A percentile compares a stretch with the other conserved stretches of the same genome.
Evolutionary conservation across 768 basidiomycete species (phyloP).

Genomic region (Coprinopsis cinerea): DNA sequence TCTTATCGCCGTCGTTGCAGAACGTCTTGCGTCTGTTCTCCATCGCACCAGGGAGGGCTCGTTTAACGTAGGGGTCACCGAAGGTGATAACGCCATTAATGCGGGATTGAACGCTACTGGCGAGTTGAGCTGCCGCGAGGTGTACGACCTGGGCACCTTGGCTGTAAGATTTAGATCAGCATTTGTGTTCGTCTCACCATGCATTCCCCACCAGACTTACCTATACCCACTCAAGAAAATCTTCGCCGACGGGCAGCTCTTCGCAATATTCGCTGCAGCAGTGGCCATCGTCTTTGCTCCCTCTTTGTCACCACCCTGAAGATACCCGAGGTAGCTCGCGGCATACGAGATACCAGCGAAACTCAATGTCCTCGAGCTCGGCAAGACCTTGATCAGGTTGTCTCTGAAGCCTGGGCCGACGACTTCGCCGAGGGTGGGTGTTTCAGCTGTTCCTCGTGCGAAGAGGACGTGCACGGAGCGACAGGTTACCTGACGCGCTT

Average conservation of each 20-base stretch:
- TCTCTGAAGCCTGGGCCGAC: slow-evolving; percentile 32
- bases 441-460: slow-evolving; percentile 32
- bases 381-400: slow-evolving; percentile 23
- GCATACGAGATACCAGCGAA: slow-evolving; percentile 34
- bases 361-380: slow-evolving; percentile 22
- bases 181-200: neutral
- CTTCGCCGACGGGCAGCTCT: slow-evolving; percentile 25
- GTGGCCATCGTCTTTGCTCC: slow-evolving; percentile 31
- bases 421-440: slow-evolving; percentile 23
- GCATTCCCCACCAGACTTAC: slow-evolving; percentile 11
- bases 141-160: slow-evolving; percentile 23
- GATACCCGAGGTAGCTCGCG: slow-evolving; percentile 29
- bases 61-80: slow-evolving; percentile 27
- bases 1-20: slow-evolving; percentile 25
- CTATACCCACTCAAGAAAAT: slow-evolving; percentile 32
- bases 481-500: slow-evolving; percentile 18
- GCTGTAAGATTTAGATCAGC: slow-evolving; percentile 9
- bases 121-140: slow-evolving; percentile 12
- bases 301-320: slow-evolving; percentile 29
- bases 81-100: slow-evolving; percentile 24
- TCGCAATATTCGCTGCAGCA: slow-evolving; percentile 22
- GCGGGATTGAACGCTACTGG: slow-evolving; percentile 12
- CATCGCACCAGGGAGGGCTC: slow-evolving; percentile 22
- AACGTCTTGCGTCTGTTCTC: slow-evolving; percentile 21
- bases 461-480: slow-evolving; percentile 30